A percentile compares a stretch with the other conserved stretches of the same genome.
Conservation (phyloP, 306 rosid genomes). For the Sesbania bispinosa region DNA sequence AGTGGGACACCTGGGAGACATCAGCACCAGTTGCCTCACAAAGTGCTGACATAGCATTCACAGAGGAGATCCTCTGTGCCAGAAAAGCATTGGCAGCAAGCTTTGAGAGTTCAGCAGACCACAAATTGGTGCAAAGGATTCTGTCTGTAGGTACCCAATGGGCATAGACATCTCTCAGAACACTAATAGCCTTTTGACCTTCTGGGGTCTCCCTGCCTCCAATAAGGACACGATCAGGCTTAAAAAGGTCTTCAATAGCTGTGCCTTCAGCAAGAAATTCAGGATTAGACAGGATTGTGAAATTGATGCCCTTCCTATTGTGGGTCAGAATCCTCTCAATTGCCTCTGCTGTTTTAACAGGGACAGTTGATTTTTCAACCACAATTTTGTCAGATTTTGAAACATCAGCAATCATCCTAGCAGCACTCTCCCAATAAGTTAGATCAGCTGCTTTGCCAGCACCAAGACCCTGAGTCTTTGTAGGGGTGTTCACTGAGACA, state of each 20-base stretch:
- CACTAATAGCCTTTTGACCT: constrained; percentile 72
- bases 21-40: constrained; percentile 97
- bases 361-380: constrained; percentile 90
- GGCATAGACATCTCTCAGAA: constrained; percentile 72
- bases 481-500: constrained; percentile 93
- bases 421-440: constrained; percentile 96
- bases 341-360: constrained; percentile 94
- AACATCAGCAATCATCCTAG: constrained; percentile 92
- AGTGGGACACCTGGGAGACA: constrained; percentile 72
- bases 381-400: constrained; percentile 83
- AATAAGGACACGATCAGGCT: constrained; percentile 79
- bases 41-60: constrained; percentile 87
- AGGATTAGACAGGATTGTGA: constrained; percentile 85
- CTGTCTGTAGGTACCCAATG: constrained; percentile 74
- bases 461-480: constrained; percentile 89
- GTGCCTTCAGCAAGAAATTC: constrained; percentile 97
- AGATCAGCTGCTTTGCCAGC: constrained; percentile 97
- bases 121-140: constrained; percentile 79
- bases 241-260: constrained; percentile 61
- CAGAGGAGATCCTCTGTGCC: constrained; percentile 95
- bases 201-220: constrained; percentile 94
- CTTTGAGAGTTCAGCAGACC: constrained; percentile 97
- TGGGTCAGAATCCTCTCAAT: constrained; percentile 86
- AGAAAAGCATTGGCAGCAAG: constrained; percentile 93
- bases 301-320: constrained; percentile 84